Base-by-base conservation (phyloP, 2,329 filamentous ascomycete species). In the Ophiosphaerella narmari region DNA sequence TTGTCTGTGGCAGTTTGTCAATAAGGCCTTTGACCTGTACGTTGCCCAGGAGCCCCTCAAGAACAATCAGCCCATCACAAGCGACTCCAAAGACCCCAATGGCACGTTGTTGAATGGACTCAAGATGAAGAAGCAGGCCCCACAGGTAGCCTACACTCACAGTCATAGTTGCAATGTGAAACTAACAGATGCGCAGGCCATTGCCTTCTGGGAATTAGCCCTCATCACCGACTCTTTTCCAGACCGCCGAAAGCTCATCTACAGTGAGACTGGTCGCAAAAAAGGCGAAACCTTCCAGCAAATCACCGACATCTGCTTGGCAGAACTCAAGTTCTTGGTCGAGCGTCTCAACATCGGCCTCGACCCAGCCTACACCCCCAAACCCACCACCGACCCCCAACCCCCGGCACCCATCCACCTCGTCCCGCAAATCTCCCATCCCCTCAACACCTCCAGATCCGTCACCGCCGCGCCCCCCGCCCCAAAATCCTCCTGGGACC, bases 161-260 rank as follows among this genome's bases (percentile, higher is more conserved):
- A 21, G 4, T 12, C 7, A 21, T 4, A 5, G 5, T 16, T 5
- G 14, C 2, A n/a, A 4, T 4, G 4, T 18, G 7, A 12, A 31
- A 12, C 58, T 66, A 49, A 68, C 38, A 38, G 9, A 14, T 18
- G 5, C 51, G 5, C 51, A 89, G 82, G 82, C 85, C 0, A 96
- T 95, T 71, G 92, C 93, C 13, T 88, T 96, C 73, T 96, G 92
- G 92, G 93, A 97, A 68, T 78, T 97, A 24, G 85, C 86, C 26
- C 81, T 90, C 48, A 96, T 97, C 60, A 86, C 89, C 33, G 83
- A 88, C 48, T 82, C 85, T 46, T 92, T 89, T 55, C 81, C 86
- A 13, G 81, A 85, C n/a, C 86, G 91, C 31, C 84, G 93, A 44
- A 89, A 88, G 71, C 84, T 85, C 16, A 90, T 97, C 47, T 97